phyloP scores from a whole-genome alignment of 371 early-diverging fungal species.

The Fennellomyces sp. region DNA sequence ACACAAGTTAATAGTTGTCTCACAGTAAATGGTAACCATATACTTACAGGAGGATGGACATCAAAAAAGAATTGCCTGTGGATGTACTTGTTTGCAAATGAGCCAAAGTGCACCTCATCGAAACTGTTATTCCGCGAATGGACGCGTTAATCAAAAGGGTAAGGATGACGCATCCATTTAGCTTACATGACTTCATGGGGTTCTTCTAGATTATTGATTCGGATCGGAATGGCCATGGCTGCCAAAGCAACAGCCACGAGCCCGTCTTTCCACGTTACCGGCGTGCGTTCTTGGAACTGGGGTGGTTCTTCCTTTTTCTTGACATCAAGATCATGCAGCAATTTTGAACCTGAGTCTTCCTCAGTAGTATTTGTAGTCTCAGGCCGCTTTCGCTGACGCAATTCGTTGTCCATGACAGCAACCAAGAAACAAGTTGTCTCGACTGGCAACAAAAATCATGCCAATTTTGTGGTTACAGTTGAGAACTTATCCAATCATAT shows the following conservation, averaged over 20 bases:
- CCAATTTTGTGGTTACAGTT: too few species aligned
- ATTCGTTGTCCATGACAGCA: not conserved
- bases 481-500: too few species aligned
- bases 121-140: slow-evolving; percentile 57
- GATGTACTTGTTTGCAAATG: slow-evolving; percentile 96
- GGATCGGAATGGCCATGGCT: not conserved
- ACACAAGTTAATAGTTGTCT: not conserved
- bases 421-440: too few species aligned
- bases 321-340: not conserved
- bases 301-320: not conserved
- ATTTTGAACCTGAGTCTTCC: not conserved
- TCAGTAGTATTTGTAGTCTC: not conserved
- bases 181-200: slow-evolving; percentile 29
- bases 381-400: slow-evolving; percentile 1
- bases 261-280: slow-evolving; percentile 2
- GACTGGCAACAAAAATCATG: too few species aligned
- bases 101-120: slow-evolving; percentile 99
- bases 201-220: not conserved
- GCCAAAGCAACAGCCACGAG: not conserved
- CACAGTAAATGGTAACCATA: not conserved
- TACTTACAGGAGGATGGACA: slow-evolving; percentile 68
- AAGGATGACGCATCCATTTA: not conserved
- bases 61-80: slow-evolving; percentile 95
- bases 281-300: not conserved
- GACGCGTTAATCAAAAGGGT: not conserved